Conservation (phyloP, 805 yeast species). For the Clavispora phyllophila region DNA sequence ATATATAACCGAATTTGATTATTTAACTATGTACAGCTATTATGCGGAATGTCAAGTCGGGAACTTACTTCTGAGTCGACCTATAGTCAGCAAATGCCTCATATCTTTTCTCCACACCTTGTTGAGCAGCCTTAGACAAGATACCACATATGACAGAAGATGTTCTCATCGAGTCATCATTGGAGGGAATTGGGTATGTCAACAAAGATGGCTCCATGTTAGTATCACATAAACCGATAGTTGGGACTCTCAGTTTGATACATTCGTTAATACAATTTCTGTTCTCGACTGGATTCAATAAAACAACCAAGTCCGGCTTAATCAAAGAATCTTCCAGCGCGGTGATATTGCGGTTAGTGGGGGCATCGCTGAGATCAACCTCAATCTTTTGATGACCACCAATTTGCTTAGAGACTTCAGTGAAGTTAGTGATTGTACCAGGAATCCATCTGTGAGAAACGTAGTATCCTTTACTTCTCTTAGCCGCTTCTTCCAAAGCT, state of each 20-base stretch:
- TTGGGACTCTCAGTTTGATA: constrained; percentile 75
- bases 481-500: constrained; percentile 74
- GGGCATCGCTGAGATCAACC: constrained; percentile 66
- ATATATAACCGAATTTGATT: neutral
- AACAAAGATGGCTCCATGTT: constrained; percentile 86
- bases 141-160: constrained; percentile 78
- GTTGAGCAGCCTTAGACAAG: constrained; percentile 77
- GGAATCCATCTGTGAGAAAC: constrained; percentile 89
- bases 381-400: constrained; percentile 40
- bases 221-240: constrained; percentile 90
- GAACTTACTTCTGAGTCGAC: constrained; percentile 1
- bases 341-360: constrained; percentile 55
- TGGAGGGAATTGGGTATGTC: constrained; percentile 94
- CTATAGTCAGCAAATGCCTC: constrained; percentile 17
- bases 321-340: constrained; percentile 47
- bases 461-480: constrained; percentile 71
- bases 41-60: neutral
- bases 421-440: constrained; percentile 85
- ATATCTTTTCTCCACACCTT: constrained; percentile 61
- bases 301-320: constrained; percentile 84
- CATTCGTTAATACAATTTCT: constrained; percentile 79
- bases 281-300: constrained; percentile 85
- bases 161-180: constrained; percentile 85
- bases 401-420: constrained; percentile 58
- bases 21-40: neutral